Base-by-base conservation (phyloP, 176 grass and related monocot genomes). In the Miscanthus lutarioriparius region DNA sequence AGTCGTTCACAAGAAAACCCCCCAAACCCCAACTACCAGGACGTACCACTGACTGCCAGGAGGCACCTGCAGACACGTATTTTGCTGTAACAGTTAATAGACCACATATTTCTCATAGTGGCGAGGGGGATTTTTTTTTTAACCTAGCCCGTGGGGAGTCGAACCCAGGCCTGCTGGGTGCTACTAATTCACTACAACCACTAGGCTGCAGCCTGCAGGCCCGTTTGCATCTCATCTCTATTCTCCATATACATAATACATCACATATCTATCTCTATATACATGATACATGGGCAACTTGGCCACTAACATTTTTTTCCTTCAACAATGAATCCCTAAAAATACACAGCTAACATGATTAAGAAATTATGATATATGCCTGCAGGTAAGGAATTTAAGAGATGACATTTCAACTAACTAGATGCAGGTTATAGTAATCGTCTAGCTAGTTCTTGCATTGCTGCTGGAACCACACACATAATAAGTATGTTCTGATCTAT, bases 401-500 rank as follows among this genome's bases (percentile, higher is more conserved):
- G 39, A 43, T 25, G 41, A 25, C 22, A 41, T 44, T 72, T 23
- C 67, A 39, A 35, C 66, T 38, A n/a, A 41, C 22, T 43, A 6
- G 68, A 71, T 40, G 3, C 15, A 38, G 9, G 2, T 20, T 40
- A 40, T 10, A 40, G 36, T 70, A 70, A 37, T 68, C 17, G 1
- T 67, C 16, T 20, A 37, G 14, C 28, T 19, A 68, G 16, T 38
- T 35, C 65, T 36, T 22, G 65, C 65, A 39, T n/a, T 4, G 35
- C 35, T 39, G 35, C 35, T 69, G 67, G 35, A 39, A 19, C 17
- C 38, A 71, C 11, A 43, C 39, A 10, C 22, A 43, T 71, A 44
- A 44, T 12, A 71, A 71, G 69, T 71, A 71, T 71, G 68, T 45
- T 71, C 51, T 70, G 69, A 78, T 85, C 38, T 71, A 47, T 66